Conservation (phyloP, 805 yeast species). For the Debaryomyces tyrocola region DNA sequence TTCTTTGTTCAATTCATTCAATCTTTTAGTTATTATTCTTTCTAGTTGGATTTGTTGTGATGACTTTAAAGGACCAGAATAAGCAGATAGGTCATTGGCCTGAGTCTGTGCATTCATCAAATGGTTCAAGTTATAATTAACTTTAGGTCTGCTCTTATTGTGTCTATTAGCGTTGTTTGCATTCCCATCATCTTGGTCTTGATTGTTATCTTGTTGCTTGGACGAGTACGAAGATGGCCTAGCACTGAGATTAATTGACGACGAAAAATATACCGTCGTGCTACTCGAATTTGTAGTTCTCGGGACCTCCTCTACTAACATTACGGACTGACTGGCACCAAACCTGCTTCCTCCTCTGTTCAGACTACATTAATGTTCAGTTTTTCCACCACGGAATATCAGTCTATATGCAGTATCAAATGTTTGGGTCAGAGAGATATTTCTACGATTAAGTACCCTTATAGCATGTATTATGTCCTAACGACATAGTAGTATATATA, state of each 20-base stretch:
- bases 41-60: slow-evolving; percentile 44
- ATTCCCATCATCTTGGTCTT: slow-evolving; percentile 13
- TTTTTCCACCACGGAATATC: no score
- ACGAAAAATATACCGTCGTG: slow-evolving; percentile 41
- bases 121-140: slow-evolving; percentile 43
- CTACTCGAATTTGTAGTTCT: slow-evolving; percentile 26
- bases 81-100: slow-evolving; percentile 18
- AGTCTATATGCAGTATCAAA: neutral
- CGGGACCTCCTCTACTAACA: slow-evolving; percentile 47
- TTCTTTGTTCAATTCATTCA: slow-evolving; percentile 36
- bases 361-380: no score
- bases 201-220: slow-evolving; percentile 8
- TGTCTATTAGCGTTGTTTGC: slow-evolving; percentile 16
- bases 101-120: slow-evolving; percentile 44
- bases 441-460: neutral
- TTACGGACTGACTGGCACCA: slow-evolving; percentile 5
- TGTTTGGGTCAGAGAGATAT: neutral
- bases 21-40: slow-evolving; percentile 34
- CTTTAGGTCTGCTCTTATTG: slow-evolving; percentile 37
- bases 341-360: no score
- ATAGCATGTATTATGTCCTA: no score
- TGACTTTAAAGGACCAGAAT: slow-evolving; percentile 39
- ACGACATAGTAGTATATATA: neutral
- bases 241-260: slow-evolving; percentile 42
- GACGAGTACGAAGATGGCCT: slow-evolving; percentile 23